Base-by-base conservation (phyloP, 805 yeast genomes). In the Wickerhamomyces bisporus region DNA sequence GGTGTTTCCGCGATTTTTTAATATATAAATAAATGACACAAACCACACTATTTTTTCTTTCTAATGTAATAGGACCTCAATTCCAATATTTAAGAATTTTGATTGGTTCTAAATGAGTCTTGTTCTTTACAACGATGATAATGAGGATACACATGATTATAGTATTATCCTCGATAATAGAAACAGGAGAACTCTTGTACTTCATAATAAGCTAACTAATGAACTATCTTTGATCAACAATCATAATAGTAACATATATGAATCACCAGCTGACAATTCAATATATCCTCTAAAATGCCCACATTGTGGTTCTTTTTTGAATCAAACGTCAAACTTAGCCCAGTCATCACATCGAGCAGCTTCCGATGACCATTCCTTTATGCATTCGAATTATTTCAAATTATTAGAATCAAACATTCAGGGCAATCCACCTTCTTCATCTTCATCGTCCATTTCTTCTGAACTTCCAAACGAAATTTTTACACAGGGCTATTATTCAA, bases 401-500 rank as follows among this genome's bases (percentile, higher is more conserved):
- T 30, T 49, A 4, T 38, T 53, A 19, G 55, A 44, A 18, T 35
- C 51, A 30, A 39, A 41, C 17, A 36, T 41, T 19, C 35, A 39
- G 6, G 19, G 16, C 7, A 13, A 29, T 5, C 17, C 31, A 11
- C 7, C 31, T 10, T 6, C 13, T n/a, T 18, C 20, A 8, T n/a
- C 18, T 19, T 19, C 25, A 4, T 16, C n/a, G 18, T 6, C 6
- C 18, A 6, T 11, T 10, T 28, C 24, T 6, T 47, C 40, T 17
- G 44, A 50, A n/a, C 56, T 75, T 4, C 80, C 83, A 1, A 59
- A 63, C 9, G 69, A 71, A 7, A 67, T 88, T 4, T 85, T 86
- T 52, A 81, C 84, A 34, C 94, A 83, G 43, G 95, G 95, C 3
- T 88, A 88, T 55, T 88, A 81, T 49, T 66, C 71, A 16, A 77